phyloP scores from a whole-genome alignment of 495 filamentous ascomycete genomes.

The Penicillium coffeae region DNA sequence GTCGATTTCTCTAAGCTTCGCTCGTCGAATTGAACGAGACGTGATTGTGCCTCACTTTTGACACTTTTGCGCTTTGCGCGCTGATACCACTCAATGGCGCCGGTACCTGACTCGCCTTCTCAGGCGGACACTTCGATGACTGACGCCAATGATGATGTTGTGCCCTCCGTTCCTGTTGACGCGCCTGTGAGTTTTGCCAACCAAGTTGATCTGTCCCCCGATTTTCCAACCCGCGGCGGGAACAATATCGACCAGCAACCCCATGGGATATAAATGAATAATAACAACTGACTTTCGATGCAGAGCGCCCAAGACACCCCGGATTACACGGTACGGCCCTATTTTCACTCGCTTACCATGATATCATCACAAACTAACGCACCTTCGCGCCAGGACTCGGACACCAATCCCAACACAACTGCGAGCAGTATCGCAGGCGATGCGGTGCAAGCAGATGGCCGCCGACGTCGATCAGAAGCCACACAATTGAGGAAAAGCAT shows the following conservation, averaged over 20 bases:
- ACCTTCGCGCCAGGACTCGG: slow-evolving; percentile 59
- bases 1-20: slow-evolving; percentile 7
- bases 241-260: too few species aligned
- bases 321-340: slow-evolving; percentile 63
- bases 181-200: slow-evolving; percentile 39
- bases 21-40: slow-evolving; percentile 6
- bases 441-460: slow-evolving; percentile 60
- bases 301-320: slow-evolving; percentile 76
- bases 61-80: slow-evolving; percentile 29
- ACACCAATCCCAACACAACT: slow-evolving; percentile 88
- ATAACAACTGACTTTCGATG: neutral
- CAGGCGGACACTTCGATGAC: slow-evolving; percentile 54
- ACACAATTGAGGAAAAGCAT: slow-evolving; percentile 84
- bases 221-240: neutral
- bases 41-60: slow-evolving; percentile 9
- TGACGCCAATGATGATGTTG: slow-evolving; percentile 55
- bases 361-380: neutral
- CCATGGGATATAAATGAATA: too few species aligned
- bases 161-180: slow-evolving; percentile 44
- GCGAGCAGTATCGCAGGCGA: slow-evolving; percentile 85
- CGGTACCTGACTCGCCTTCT: slow-evolving; percentile 48
- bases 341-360: neutral
- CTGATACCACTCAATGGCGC: slow-evolving; percentile 53
- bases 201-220: too few species aligned
- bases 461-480: slow-evolving; percentile 78